Percentiles rank a stretch among this genome's conserved stretches.
These are phyloP conservation scores for Trichopus zeylanicus DNA, from an alignment of 116 monocot species.

Conservation along the genomic window DNA sequence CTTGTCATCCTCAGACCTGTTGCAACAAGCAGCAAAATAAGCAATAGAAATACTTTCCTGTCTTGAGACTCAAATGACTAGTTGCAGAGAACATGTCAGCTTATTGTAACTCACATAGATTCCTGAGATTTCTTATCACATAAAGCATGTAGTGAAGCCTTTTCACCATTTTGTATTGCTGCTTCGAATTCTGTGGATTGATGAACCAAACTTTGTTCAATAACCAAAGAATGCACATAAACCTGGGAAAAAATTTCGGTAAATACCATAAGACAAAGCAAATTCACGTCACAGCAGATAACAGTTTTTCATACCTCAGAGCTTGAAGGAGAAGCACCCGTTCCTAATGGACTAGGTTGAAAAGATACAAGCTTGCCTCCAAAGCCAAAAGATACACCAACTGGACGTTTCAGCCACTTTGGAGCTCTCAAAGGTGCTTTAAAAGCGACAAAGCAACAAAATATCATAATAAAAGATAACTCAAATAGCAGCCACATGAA, in stretches of 20 bases:
- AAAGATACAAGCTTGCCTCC: conserved; percentile 95
- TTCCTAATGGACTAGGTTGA: conserved; percentile 28
- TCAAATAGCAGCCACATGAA: neutral
- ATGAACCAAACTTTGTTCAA: conserved; percentile 78
- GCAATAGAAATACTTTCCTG: neutral
- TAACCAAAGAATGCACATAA: conserved; percentile 81
- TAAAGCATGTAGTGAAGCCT: conserved; percentile 54
- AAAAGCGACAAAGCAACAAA: conserved; percentile 6
- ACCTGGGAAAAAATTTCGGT: conserved; percentile 38
- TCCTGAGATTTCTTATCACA: conserved; percentile 85
- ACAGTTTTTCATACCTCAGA: neutral
- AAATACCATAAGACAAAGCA: neutral
- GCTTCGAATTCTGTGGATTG: conserved; percentile 90
- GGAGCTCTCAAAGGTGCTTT: conserved; percentile 74
- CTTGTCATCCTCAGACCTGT: conserved; percentile 76
- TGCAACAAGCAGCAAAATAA: neutral
- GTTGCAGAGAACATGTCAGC: neutral
- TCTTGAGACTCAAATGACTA: neutral
- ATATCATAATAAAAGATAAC: neutral
- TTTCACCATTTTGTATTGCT: conserved; percentile 75
- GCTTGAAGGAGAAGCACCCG: conserved; percentile 18
- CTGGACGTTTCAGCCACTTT: conserved; percentile 92
- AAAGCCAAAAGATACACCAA: conserved; percentile 93
- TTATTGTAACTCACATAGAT: conserved; percentile 47
- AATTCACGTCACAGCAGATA: neutral